Evolutionary conservation across 2,329 filamentous ascomycete species (phyloP).

Genomic region (Pseudopyrenochaeta lycopersici): DNA sequence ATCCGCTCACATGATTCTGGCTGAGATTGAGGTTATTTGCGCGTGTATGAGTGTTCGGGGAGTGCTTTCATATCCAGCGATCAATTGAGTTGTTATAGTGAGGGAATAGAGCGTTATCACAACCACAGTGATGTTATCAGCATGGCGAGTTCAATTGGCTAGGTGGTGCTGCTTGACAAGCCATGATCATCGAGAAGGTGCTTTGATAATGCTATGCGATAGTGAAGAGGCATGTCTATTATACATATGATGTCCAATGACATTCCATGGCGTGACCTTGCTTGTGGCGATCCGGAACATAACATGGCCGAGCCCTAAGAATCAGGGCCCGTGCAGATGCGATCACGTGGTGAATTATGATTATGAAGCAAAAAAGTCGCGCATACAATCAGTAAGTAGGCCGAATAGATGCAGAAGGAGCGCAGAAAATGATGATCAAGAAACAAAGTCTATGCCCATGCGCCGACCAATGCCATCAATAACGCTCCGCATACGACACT

Average conservation of each 20-base stretch:
- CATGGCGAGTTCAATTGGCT: too few relatives aligned
- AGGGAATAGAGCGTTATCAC: too few relatives aligned
- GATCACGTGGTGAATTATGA: slow-evolving; percentile 5
- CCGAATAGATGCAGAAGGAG: slow-evolving; percentile 10
- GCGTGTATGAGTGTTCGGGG: too few relatives aligned
- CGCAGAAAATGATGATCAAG: neutral
- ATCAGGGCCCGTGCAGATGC: slow-evolving; percentile 5
- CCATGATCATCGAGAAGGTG: too few relatives aligned
- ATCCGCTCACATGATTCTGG: too few relatives aligned
- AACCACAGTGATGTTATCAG: too few relatives aligned
- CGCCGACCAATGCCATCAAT: slow-evolving; percentile 73
- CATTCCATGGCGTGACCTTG: neutral
- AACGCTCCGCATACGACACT: slow-evolving; percentile 68
- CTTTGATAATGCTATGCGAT: too few relatives aligned
- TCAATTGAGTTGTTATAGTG: too few relatives aligned
- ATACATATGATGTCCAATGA: neutral
- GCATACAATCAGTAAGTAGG: slow-evolving; percentile 12
- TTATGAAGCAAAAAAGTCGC: slow-evolving; percentile 15
- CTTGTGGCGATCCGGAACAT: neutral
- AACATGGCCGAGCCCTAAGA: neutral
- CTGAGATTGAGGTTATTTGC: too few relatives aligned
- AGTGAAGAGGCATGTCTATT: too few relatives aligned
- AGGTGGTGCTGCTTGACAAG: too few relatives aligned
- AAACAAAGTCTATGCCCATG: slow-evolving; percentile 62
- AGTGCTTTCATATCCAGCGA: too few relatives aligned